These are phyloP conservation scores for Ampelomyces quisqualis DNA, from an alignment of 2,329 filamentous ascomycete genomes.

Conservation along the genomic window DNA sequence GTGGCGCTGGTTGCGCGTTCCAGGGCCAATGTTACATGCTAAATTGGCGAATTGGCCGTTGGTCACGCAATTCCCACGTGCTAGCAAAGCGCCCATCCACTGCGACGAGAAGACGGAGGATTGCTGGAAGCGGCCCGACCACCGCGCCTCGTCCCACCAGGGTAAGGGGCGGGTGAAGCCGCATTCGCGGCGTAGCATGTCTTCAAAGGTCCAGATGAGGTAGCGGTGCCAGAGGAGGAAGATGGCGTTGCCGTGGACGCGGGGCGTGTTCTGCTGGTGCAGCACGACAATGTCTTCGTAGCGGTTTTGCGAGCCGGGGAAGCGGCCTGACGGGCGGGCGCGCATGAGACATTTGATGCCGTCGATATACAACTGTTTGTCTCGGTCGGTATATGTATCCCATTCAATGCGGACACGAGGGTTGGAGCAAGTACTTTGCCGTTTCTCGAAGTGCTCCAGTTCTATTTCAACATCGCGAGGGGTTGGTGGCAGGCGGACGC, in stretches of 20 bases:
- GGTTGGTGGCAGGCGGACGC: constrained; percentile 1
- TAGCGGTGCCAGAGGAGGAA: constrained; percentile 50
- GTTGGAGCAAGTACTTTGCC: constrained; percentile 27
- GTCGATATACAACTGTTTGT: constrained; percentile 28
- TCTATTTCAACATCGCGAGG: constrained; percentile 9
- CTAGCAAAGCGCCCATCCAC: constrained; percentile 30
- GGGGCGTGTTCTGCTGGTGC: constrained; percentile 36
- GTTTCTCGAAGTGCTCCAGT: constrained; percentile 14
- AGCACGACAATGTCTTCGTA: constrained; percentile 40
- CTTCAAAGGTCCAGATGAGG: constrained; percentile 46
- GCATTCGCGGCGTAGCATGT: constrained; percentile 46
- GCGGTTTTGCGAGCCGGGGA: constrained; percentile 26
- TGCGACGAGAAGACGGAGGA: constrained; percentile 33
- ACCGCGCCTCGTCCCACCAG: constrained; percentile 41
- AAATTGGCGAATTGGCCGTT: constrained; percentile 38
- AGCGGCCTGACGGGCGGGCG: constrained; percentile 25
- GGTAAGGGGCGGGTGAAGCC: constrained; percentile 45
- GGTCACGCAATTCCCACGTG: constrained; percentile 33
- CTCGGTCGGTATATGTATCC: constrained; percentile 25
- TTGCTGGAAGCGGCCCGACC: constrained; percentile 29
- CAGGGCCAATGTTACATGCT: constrained; percentile 34
- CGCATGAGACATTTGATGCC: constrained; percentile 34
- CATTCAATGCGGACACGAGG: constrained; percentile 35
- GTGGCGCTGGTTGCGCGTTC: constrained; percentile 28
- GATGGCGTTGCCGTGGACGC: constrained; percentile 36